Base-by-base conservation (phyloP, 306 rosid species). In the Pterocarpus santalinus region DNA sequence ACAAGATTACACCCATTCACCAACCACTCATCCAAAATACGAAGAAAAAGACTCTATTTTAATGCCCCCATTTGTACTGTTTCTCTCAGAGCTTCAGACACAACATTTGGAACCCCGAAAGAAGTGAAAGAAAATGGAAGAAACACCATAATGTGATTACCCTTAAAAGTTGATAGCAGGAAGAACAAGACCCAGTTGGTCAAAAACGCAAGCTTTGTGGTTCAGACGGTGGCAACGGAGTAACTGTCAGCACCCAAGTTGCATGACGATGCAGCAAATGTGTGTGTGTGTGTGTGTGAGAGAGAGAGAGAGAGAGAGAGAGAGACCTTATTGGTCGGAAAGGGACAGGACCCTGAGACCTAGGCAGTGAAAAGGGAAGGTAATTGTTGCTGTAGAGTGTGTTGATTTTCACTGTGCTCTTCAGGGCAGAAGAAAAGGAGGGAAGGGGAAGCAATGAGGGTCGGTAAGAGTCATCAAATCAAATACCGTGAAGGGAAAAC, bases 391-490 rank as follows among this genome's bases (percentile, higher is more conserved):
- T 62, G 79, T 4, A 2, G 60, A 75, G 16, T 61, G 79, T 61
- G 76, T 65, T 73, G 65, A 47, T 72, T 76, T 57, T 82, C 39
- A 46, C 70, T 35, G 22, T 46, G 85, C 34, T 9, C 53, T 47
- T 10, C 5, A 14, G 39, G 39, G 55, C 10, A 83, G 78, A 72
- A 77, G 46, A 17, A 70, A 67, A 53, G 77, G 75, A 28, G 60
- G 69, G 75, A 69, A 65, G 22, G 6, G 17, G 69, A 47, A 72
- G 53, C 71, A 65, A 73, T 69, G 65, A 76, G 74, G 81, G 88
- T 70, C 61, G 91, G 67, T 75, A 74, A 77, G 80, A 46, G 80
- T 83, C 69, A 85, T 81, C 41, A 81, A 83, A 56, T 67, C 82
- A n/a, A 79, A 65, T 44, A 47, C 60, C 86, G 82, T 86, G 16